Percentiles rank a stretch among this genome's conserved stretches.
Conservation (phyloP, 306 rosid genomes). For the Ochetophila trinervis region DNA sequence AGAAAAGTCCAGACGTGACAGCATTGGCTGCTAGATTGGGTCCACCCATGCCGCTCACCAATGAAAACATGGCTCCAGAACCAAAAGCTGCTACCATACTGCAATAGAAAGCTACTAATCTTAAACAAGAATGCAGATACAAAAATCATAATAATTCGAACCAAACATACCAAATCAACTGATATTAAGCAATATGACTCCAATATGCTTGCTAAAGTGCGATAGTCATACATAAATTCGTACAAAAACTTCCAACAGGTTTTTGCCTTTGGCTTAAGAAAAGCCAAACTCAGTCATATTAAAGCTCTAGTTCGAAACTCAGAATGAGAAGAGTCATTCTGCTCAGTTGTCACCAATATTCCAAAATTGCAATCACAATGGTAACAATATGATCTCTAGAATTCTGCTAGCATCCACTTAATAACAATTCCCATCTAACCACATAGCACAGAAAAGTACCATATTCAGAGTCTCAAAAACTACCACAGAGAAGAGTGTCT, state of each 20-base stretch:
- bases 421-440: not conserved
- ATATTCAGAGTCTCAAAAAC: too few relatives aligned
- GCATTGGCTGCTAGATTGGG: conserved; percentile 81
- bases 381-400: not conserved
- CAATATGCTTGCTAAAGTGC: not conserved
- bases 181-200: not conserved
- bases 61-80: conserved; percentile 82
- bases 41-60: conserved; percentile 95
- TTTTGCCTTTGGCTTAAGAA: too few relatives aligned
- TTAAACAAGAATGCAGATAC: conserved; percentile 18
- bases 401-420: not conserved
- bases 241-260: not conserved
- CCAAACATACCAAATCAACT: not conserved
- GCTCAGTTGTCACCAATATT: not conserved
- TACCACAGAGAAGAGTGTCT: too few relatives aligned
- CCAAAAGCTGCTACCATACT: conserved; percentile 99
- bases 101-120: conserved; percentile 22
- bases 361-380: not conserved
- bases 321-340: not conserved
- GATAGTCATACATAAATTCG: not conserved
- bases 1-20: conserved; percentile 84
- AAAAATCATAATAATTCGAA: conserved; percentile 9
- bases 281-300: too few relatives aligned
- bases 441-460: not conserved
- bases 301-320: too few relatives aligned